Conservation (phyloP, 2,329 filamentous ascomycete species). For the Periconia digitata region DNA sequence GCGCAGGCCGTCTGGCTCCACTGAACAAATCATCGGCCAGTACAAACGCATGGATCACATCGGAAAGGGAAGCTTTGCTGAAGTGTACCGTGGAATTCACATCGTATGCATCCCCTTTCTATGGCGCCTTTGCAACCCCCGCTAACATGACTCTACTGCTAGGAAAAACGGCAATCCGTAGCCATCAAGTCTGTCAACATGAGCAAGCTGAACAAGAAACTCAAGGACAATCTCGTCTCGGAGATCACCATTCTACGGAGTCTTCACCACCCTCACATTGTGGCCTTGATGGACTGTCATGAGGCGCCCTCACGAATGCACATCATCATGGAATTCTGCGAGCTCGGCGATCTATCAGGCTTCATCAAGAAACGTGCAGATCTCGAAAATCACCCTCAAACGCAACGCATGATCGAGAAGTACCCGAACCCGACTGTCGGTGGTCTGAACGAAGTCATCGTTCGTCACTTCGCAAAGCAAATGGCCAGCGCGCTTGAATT, state of each 20-base stretch:
- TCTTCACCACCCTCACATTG: conserved; percentile 93
- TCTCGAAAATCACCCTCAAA: conserved; percentile 76
- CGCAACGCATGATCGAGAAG: conserved; percentile 86
- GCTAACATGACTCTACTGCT: conserved; percentile 19
- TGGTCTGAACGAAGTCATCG: conserved; percentile 94
- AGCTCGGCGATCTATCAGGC: conserved; percentile 87
- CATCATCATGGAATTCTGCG: conserved; percentile 98
- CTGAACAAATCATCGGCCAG: conserved; percentile 62
- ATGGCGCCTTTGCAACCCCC: not conserved
- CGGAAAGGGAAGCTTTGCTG: conserved; percentile 95
- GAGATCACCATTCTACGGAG: conserved; percentile 96
- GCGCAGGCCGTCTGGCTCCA: conserved; percentile 31
- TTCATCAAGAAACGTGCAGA: conserved; percentile 95
- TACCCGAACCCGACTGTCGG: conserved; percentile 83
- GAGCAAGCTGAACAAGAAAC: conserved; percentile 87
- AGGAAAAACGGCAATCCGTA: conserved; percentile 80
- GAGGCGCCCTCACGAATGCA: conserved; percentile 88
- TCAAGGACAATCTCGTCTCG: conserved; percentile 92
- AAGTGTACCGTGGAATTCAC: conserved; percentile 85
- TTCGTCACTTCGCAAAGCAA: conserved; percentile 94
- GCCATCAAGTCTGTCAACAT: conserved; percentile 97
- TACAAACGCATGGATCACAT: conserved; percentile 87
- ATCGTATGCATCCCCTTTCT: conserved; percentile 60
- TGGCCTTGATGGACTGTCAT: conserved; percentile 91
- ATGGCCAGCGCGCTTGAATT: conserved; percentile 90